phyloP scores from a whole-genome alignment of 2,329 filamentous ascomycete species.

The Cladosporium phlei region DNA sequence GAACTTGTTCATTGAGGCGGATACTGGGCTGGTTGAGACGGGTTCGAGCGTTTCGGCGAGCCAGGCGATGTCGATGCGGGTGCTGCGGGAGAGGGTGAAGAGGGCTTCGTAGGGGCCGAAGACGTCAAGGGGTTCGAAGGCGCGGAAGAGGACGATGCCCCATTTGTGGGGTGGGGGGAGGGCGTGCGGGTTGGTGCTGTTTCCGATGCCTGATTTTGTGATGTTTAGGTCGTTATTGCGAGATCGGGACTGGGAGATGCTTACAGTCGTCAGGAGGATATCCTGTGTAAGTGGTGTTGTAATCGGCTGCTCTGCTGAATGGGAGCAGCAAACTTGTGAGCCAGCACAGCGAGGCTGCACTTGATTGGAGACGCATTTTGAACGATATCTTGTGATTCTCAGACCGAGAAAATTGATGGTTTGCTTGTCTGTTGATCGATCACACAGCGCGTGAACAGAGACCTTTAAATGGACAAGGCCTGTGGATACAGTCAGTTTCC shows the following conservation, averaged over 20 bases:
- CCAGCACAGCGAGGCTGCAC: not conserved
- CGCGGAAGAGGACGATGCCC: conserved; percentile 6
- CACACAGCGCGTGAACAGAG: too few relatives aligned
- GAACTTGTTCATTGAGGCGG: conserved; percentile 14
- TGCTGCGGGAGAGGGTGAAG: conserved; percentile 31
- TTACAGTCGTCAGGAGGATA: conserved; percentile 7
- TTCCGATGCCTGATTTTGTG: not conserved
- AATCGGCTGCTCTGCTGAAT: not conserved
- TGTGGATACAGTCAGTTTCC: too few relatives aligned
- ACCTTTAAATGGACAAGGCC: too few relatives aligned
- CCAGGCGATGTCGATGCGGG: conserved; percentile 30
- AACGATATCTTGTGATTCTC: too few relatives aligned
- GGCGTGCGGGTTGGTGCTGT: not conserved
- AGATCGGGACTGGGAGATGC: not conserved
- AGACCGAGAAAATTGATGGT: too few relatives aligned
- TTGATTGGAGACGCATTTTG: not conserved
- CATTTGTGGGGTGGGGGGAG: conserved; percentile 7
- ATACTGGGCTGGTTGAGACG: conserved; percentile 27
- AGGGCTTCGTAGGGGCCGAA: conserved; percentile 46
- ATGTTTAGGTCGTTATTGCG: not conserved
- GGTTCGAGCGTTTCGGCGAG: conserved; percentile 33
- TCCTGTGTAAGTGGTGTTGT: conserved; percentile 9
- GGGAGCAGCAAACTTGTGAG: not conserved
- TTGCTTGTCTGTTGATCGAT: too few relatives aligned
- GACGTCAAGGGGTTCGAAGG: conserved; percentile 21